Evolutionary conservation across 1,139 yeast species (phyloP), one percentile per base, ranked within the genome.

Genomic region (Saccharomycopsis hybrid): DNA sequence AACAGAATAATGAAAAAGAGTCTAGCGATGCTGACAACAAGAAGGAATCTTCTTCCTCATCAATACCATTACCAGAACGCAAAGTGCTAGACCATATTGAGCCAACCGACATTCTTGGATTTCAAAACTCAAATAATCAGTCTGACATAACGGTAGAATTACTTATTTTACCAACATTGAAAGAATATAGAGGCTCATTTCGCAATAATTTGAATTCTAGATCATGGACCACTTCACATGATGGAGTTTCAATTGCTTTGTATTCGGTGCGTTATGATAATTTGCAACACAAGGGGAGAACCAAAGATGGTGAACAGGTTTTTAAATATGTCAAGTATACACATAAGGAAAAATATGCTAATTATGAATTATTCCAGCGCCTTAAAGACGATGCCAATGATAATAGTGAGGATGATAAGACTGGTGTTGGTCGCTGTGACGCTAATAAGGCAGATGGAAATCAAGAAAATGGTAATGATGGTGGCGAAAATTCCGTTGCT

Each of bases 191-290:
- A 28, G 92, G 96, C 1, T 70, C 73, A 41, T 82, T 66, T 61
- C 73, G 85, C 40, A 72, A 85, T 63, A 90, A 86, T 1, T 66
- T 89, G 54, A 78, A 80, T 59, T 80, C 96, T 1, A 72, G 97
- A 50, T 66, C 78, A 1, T 90, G 97, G 97, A 62, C 63, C 3
- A 62, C 71, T 25, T 66, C 65, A 11, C 96, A 87, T 62, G 83
- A 80, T 57, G 96, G 96, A 3, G 73, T 79, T 43, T 82, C 90
- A 29, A 68, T 73, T 52, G 78, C 80, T 8, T 68, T 87, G 7
- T 76, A 73, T 56, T 75, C 73, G 44, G 80, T 82, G 44, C 60
- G 65, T 47, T 47, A 40, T 31, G 46, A 49, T 29, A 41, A 49
- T 36, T 41, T 45, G 8, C 18, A 7, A 5, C 39, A 18, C 37